Evolutionary conservation across 2,329 filamentous ascomycete genomes (phyloP).

Genomic region (Aspergillus brunneoviolaceus): DNA sequence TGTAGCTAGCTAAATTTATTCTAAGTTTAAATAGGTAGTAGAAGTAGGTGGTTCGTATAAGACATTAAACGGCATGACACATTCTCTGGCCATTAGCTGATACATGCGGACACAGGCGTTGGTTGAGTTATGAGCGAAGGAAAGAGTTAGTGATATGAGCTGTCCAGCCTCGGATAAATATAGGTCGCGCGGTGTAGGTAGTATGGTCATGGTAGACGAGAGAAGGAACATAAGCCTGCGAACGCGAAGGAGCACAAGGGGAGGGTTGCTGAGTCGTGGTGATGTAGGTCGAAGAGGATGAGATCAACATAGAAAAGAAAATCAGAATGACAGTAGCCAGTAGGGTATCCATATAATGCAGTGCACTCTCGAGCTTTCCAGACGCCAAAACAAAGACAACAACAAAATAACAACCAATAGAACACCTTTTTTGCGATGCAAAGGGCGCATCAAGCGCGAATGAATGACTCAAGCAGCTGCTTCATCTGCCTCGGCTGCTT

Average conservation of each 20-base stretch:
- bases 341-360: slow-evolving; percentile 8
- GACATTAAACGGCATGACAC: slow-evolving; percentile 17
- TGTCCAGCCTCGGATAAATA: neutral
- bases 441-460: neutral
- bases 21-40: slow-evolving; percentile 5
- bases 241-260: neutral
- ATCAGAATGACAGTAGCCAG: slow-evolving; percentile 6
- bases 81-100: slow-evolving; percentile 17
- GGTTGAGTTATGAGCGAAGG: neutral
- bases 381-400: neutral
- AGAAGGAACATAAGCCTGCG: neutral
- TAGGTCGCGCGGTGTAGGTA: neutral
- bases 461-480: neutral
- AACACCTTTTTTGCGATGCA: neutral
- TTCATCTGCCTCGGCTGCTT: slow-evolving; percentile 21
- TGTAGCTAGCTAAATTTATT: neutral
- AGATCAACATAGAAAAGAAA: neutral
- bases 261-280: neutral
- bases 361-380: neutral
- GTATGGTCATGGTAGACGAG: neutral
- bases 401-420: neutral
- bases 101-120: slow-evolving; percentile 9
- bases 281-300: neutral
- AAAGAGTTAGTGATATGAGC: neutral
- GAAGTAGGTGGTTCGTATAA: slow-evolving; percentile 15